phyloP scores from a whole-genome alignment of 495 filamentous ascomycete species.

The Durotheca rogersii region DNA sequence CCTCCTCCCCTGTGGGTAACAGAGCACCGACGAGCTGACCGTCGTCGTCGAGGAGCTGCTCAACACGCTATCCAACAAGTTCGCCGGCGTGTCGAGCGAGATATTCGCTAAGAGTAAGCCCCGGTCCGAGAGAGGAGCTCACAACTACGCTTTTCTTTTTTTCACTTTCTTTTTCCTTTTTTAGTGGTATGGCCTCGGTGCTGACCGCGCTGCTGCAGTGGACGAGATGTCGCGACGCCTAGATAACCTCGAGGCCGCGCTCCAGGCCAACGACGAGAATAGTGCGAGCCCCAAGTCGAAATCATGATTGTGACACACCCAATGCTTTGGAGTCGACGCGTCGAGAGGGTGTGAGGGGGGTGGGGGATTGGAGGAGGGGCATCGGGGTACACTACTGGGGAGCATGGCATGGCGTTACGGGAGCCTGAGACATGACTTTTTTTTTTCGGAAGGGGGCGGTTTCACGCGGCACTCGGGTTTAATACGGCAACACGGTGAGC shows the following conservation, averaged over 20 bases:
- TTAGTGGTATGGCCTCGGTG: conserved; percentile 2
- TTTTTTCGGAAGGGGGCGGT: not conserved
- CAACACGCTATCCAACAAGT: conserved; percentile 79
- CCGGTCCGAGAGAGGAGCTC: too few relatives aligned
- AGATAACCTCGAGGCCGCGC: conserved; percentile 79
- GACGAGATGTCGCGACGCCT: conserved; percentile 92
- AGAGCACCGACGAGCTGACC: conserved; percentile 59
- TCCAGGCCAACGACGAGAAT: conserved; percentile 56
- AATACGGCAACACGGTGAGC: conserved; percentile 5
- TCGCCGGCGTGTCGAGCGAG: conserved; percentile 74
- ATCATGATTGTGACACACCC: conserved; percentile 12
- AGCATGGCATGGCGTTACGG: conserved; percentile 32
- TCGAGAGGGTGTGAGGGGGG: not conserved
- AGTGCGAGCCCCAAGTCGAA: conserved; percentile 31
- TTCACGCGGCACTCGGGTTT: not conserved
- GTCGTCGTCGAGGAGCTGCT: conserved; percentile 82
- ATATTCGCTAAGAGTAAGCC: conserved; percentile 83
- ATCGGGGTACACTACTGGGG: conserved; percentile 1
- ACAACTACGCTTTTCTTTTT: too few relatives aligned
- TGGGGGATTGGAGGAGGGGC: not conserved
- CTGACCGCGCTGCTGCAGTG: conserved; percentile 55
- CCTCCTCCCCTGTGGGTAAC: too few relatives aligned
- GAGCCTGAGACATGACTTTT: too few relatives aligned
- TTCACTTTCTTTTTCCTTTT: too few relatives aligned
- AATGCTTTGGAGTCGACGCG: too few relatives aligned